Conservation (phyloP, 2,329 filamentous ascomycete species). For the Cercospora sp. region DNA sequence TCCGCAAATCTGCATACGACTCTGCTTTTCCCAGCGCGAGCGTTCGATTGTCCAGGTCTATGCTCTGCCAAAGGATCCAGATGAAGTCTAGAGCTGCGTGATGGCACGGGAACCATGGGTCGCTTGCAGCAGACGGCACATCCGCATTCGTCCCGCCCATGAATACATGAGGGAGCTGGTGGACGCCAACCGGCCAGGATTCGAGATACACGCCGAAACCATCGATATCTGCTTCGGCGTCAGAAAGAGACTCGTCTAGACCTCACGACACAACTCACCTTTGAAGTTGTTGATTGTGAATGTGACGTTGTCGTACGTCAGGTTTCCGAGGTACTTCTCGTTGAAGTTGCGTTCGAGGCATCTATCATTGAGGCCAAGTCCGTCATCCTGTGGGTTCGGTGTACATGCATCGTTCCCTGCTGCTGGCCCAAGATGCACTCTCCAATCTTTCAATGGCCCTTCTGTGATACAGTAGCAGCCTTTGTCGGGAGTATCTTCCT, state of each 20-base stretch:
- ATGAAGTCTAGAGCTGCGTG: slow-evolving; percentile 46
- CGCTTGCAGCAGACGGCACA: slow-evolving; percentile 45
- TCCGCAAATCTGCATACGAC: slow-evolving; percentile 4
- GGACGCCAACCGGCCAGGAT: not conserved
- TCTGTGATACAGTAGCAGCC: slow-evolving; percentile 53
- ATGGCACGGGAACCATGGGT: slow-evolving; percentile 52
- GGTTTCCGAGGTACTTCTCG: not conserved
- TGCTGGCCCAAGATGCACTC: slow-evolving; percentile 33
- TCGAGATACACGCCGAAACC: slow-evolving; percentile 12
- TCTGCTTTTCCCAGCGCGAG: not conserved
- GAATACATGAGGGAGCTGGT: slow-evolving; percentile 44
- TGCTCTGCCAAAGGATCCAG: slow-evolving; percentile 53
- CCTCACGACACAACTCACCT: not conserved
- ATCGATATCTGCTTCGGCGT: slow-evolving; percentile 1
- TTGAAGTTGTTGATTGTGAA: slow-evolving; percentile 10
- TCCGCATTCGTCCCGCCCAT: slow-evolving; percentile 49
- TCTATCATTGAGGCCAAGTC: slow-evolving; percentile 21
- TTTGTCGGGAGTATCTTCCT: slow-evolving; percentile 50
- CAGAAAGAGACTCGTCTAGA: not conserved
- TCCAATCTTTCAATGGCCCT: slow-evolving; percentile 52
- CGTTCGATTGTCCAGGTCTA: slow-evolving; percentile 40
- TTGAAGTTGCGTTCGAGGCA: slow-evolving; percentile 1
- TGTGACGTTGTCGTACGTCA: slow-evolving; percentile 19
- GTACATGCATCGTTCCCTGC: slow-evolving; percentile 7
- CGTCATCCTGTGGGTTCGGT: slow-evolving; percentile 30